Base-by-base conservation (phyloP, 306 rosid species). In the Castanea mollissima region DNA sequence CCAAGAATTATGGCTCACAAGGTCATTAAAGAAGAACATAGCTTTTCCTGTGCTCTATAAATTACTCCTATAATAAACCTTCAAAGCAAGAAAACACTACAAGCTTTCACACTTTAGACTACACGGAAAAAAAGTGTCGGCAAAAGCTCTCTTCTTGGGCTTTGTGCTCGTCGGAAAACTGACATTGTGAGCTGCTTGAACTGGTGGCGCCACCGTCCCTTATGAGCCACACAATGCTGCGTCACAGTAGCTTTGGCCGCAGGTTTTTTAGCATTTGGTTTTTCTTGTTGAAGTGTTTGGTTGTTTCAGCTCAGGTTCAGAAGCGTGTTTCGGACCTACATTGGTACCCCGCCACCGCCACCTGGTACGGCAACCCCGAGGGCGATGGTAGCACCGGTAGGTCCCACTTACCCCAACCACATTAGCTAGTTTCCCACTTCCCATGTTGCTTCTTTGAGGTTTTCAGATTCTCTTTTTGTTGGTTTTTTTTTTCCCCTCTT, bases 361-460 rank as follows among this genome's bases (percentile, higher is more conserved):
- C 99, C 6, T 94, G 99, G 99, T 95, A 95, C 68, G 99, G 99
- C 21, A 84, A 78, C 31, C 92, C 99, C 14, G 97, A 95, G 75
- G 99, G 99, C n/a, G 97, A 95, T 69, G 99, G 99, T 32, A 95
- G 99, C 81, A 85, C 85, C 76, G 99, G 98, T 94, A 83, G 81
- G 68, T 16, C 0, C 69, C 80, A 31, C 41, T 73, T 13, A 51
- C 51, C 6, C 15, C n/a, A 7, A 38, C 2, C 29, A 46, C 75
- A 41, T 58, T 83, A 34, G 27, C 16, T 38, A 38, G 11, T 46
- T 69, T 54, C 77, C 23, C 7, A 27, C 9, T 62, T 62, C 69
- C 68, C n/a, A 6, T 11, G 68, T 60, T 25, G 67, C 16, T 60
- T 41, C 11, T 41, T 41, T 8, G 46, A 41, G 46, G 46, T 41